Conservation (phyloP, 129 eudicot species). For the Centaurea solstitialis region DNA sequence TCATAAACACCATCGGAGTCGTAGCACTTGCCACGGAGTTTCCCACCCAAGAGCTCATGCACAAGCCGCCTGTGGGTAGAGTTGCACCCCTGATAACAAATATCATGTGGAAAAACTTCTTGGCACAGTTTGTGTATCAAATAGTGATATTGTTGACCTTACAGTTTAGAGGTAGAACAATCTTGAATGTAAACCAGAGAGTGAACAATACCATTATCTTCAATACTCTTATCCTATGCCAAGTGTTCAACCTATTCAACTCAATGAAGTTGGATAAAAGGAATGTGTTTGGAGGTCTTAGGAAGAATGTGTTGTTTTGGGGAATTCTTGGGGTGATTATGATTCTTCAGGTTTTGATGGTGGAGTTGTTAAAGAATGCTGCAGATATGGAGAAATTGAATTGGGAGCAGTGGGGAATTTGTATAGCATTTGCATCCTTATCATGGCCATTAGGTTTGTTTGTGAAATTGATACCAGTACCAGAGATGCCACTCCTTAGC, state of each 20-base stretch:
- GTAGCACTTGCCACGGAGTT: conserved; percentile 81
- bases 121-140: conserved; percentile 71
- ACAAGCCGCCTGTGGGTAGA: conserved; percentile 77
- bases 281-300: conserved; percentile 74
- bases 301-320: conserved; percentile 51
- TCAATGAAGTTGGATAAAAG: conserved; percentile 70
- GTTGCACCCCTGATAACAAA: conserved; percentile 80
- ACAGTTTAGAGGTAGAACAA: conserved; percentile 63
- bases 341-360: conserved; percentile 80
- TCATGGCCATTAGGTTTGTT: conserved; percentile 76
- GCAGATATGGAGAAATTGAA: conserved; percentile 74
- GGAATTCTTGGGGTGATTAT: conserved; percentile 66
- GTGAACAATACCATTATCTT: conserved; percentile 76
- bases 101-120: conserved; percentile 86
- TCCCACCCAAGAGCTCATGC: conserved; percentile 77
- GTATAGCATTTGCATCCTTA: conserved; percentile 60
- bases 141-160: conserved; percentile 55
- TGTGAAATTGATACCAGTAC: conserved; percentile 80
- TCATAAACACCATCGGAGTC: conserved; percentile 87
- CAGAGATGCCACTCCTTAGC: conserved; percentile 51
- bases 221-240: conserved; percentile 83
- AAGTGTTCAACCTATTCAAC: conserved; percentile 84
- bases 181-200: conserved; percentile 51
- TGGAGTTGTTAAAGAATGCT: conserved; percentile 66
- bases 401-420: conserved; percentile 69